Conservation (phyloP, 805 yeast genomes). For the Yarrowia bubula region DNA sequence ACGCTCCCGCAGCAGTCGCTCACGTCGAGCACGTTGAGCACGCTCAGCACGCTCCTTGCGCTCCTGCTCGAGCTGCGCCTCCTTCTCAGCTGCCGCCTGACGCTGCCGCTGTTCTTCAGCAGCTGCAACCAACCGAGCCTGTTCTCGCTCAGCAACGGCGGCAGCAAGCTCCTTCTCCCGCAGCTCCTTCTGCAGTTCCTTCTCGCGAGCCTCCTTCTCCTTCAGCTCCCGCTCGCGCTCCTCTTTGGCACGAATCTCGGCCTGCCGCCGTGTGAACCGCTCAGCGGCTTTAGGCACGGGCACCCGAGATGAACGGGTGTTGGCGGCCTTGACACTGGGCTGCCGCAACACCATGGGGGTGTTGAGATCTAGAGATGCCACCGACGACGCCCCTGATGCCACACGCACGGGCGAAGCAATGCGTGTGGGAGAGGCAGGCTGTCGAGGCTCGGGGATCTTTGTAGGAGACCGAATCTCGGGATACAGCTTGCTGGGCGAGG, state of each 20-base stretch:
- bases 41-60: conserved; percentile 19
- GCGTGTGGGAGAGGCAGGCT: conserved; percentile 21
- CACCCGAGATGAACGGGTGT: conserved; percentile 1
- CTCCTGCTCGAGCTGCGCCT: conserved; percentile 2
- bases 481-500: conserved; percentile 5
- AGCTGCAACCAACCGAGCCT: neutral
- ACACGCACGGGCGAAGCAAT: conserved; percentile 2
- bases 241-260: neutral
- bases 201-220: neutral
- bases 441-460: conserved; percentile 9
- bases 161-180: neutral
- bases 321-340: conserved; percentile 8
- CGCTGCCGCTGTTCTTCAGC: conserved; percentile 17
- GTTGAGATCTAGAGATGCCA: neutral
- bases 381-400: neutral
- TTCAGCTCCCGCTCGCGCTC: neutral
- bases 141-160: conserved; percentile 3
- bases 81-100: neutral
- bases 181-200: neutral
- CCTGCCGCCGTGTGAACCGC: conserved; percentile 11
- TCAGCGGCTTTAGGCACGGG: conserved; percentile 17
- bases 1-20: neutral
- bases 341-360: neutral
- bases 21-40: conserved; percentile 16
- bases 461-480: conserved; percentile 21